Evolutionary conservation across 805 yeast genomes (phyloP).

Genomic region (Sporopachydermia quercuum): DNA sequence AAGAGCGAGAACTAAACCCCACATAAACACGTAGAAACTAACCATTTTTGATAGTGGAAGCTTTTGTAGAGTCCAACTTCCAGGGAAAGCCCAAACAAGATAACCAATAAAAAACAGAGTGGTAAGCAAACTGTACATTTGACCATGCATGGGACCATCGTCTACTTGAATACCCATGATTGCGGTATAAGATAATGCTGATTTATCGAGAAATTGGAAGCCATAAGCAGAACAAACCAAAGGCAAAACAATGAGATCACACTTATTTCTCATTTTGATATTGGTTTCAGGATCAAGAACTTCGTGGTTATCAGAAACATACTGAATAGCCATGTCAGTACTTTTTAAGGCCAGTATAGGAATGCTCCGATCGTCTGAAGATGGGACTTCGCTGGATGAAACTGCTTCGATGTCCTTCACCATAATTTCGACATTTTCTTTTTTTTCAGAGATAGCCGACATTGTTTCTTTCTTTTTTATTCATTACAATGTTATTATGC

Average conservation of each 20-base stretch:
- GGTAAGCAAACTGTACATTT: conserved; percentile 13
- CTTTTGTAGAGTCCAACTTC: conserved; percentile 31
- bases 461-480: no score
- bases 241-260: conserved; percentile 34
- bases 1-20: conserved; percentile 47
- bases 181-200: conserved; percentile 34
- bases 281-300: background rate
- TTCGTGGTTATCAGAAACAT: background rate
- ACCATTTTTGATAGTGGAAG: conserved; percentile 42
- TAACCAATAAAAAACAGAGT: conserved; percentile 53
- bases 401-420: no score
- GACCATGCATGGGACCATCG: conserved; percentile 26
- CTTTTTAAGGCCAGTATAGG: no score
- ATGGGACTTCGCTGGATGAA: no score
- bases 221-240: conserved; percentile 33
- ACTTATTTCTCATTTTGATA: background rate
- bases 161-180: conserved; percentile 35
- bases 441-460: no score
- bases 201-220: conserved; percentile 47
- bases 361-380: no score
- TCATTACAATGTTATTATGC: no score
- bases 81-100: conserved; percentile 38
- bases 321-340: background rate
- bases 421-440: no score
- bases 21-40: conserved; percentile 32